Conservation (phyloP, 169 alveolate genomes). For the Sarcocystis neurona region DNA sequence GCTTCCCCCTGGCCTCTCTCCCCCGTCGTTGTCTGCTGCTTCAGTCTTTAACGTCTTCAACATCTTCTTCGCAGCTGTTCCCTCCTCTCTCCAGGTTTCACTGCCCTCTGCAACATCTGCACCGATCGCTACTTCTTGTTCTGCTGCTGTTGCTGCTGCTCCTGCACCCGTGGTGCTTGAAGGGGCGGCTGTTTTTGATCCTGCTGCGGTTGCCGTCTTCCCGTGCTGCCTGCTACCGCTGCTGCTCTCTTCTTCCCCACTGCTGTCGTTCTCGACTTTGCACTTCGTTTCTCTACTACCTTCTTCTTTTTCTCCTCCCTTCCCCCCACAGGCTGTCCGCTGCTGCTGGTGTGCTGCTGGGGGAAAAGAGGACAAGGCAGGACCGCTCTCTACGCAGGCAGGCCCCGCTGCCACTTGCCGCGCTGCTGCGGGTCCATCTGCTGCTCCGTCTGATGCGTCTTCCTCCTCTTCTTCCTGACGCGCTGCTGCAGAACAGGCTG, state of each 20-base stretch:
- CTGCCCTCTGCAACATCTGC: neutral
- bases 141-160: neutral
- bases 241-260: neutral
- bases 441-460: constrained; percentile 2
- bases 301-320: neutral
- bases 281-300: neutral
- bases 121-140: neutral
- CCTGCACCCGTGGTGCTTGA: neutral
- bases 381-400: too few species aligned
- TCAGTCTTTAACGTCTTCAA: too few species aligned
- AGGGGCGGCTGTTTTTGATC: too few species aligned
- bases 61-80: neutral
- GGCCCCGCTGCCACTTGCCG: too few species aligned
- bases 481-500: neutral
- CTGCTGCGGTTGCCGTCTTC: neutral
- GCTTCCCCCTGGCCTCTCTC: too few species aligned
- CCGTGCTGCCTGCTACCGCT: neutral
- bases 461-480: neutral
- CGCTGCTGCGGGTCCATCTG: too few species aligned
- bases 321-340: too few species aligned
- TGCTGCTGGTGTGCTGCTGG: too few species aligned
- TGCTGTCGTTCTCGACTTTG: neutral
- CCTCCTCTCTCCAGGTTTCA: neutral
- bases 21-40: too few species aligned
- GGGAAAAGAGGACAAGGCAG: too few species aligned